A percentile compares a stretch with the other conserved stretches of the same genome.
Evolutionary conservation across 768 basidiomycete species (phyloP).

Genomic region (Scleroderma bovista): DNA sequence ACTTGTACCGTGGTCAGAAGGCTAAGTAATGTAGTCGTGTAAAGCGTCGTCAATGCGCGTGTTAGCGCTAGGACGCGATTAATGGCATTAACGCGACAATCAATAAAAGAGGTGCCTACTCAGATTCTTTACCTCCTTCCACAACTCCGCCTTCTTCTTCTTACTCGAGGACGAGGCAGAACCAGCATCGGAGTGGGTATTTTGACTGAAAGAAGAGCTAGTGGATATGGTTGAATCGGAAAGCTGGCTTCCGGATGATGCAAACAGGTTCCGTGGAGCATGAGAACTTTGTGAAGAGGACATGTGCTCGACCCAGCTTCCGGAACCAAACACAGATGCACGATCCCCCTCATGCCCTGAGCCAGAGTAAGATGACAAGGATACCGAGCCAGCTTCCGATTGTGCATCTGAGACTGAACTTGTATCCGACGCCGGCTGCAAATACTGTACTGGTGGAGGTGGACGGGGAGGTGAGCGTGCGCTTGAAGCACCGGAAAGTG

Average conservation of each 20-base stretch:
- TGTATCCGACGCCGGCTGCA: slow-evolving; percentile 33
- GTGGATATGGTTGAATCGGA: slow-evolving; percentile 39
- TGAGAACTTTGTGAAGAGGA: slow-evolving; percentile 12
- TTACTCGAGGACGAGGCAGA: slow-evolving; percentile 16
- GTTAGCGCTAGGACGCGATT: slow-evolving; percentile 61
- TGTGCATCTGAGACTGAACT: slow-evolving; percentile 35
- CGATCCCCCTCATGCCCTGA: slow-evolving; percentile 36
- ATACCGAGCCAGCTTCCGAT: slow-evolving; percentile 40
- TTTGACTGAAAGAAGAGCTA: slow-evolving; percentile 30
- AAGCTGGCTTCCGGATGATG: slow-evolving; percentile 17
- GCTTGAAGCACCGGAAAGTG: slow-evolving; percentile 34
- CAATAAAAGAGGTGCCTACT: slow-evolving; percentile 44
- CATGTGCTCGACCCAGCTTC: slow-evolving; percentile 43
- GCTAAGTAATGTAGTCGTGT: slow-evolving; percentile 79
- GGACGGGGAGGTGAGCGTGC: slow-evolving; percentile 9
- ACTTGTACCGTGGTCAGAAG: slow-evolving; percentile 87
- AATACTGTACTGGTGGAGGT: slow-evolving; percentile 11
- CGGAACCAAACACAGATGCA: slow-evolving; percentile 28
- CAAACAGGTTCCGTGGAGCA: slow-evolving; percentile 6
- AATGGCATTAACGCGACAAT: neutral
- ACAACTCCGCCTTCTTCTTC: slow-evolving; percentile 75
- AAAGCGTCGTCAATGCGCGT: slow-evolving; percentile 78
- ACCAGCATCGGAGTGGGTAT: neutral
- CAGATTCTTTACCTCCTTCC: slow-evolving; percentile 84
- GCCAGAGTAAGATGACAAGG: slow-evolving; percentile 35